phyloP scores from a whole-genome alignment of 306 rosid genomes.

The Pachyrhizus erosus region DNA sequence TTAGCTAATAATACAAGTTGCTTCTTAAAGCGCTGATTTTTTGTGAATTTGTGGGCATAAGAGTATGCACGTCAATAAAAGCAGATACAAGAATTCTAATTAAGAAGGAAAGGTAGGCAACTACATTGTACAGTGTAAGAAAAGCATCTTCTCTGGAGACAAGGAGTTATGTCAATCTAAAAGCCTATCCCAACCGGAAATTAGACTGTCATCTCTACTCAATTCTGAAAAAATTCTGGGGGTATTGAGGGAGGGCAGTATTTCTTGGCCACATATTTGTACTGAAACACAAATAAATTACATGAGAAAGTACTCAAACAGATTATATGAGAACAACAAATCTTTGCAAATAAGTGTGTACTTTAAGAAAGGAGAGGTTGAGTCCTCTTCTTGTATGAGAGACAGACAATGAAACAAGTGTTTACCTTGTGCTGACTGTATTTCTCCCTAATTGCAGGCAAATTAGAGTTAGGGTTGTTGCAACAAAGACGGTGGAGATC shows the following conservation, averaged over 20 bases:
- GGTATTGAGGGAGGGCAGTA: conserved; percentile 75
- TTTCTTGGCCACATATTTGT: conserved; percentile 88
- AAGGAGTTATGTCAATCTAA: conserved; percentile 36
- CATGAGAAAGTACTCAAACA: background rate
- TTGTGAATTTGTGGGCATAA: conserved; percentile 12
- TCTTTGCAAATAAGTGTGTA: background rate
- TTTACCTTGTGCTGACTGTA: conserved; percentile 82
- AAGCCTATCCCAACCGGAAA: conserved; percentile 55
- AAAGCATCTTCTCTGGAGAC: conserved; percentile 36
- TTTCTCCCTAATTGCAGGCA: conserved; percentile 78
- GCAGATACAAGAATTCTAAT: conserved; percentile 32
- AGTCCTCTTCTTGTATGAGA: too few species aligned
- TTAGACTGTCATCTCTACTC: conserved; percentile 49
- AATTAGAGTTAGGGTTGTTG: conserved; percentile 48
- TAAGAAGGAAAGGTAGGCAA: conserved; percentile 14
- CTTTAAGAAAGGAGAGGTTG: too few species aligned
- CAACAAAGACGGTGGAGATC: conserved; percentile 67
- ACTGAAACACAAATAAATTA: conserved; percentile 59
- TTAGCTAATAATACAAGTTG: conserved; percentile 34
- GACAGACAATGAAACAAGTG: background rate
- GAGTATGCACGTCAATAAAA: conserved; percentile 34
- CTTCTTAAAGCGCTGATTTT: conserved; percentile 10
- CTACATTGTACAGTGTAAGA: conserved; percentile 47
- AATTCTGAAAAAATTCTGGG: conserved; percentile 63
- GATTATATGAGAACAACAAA: background rate